A percentile compares a stretch with the other conserved stretches of the same genome.
These are phyloP conservation scores for Talaromyces atroroseus DNA, from an alignment of 2,329 filamentous ascomycete species.

Conservation along the genomic window DNA sequence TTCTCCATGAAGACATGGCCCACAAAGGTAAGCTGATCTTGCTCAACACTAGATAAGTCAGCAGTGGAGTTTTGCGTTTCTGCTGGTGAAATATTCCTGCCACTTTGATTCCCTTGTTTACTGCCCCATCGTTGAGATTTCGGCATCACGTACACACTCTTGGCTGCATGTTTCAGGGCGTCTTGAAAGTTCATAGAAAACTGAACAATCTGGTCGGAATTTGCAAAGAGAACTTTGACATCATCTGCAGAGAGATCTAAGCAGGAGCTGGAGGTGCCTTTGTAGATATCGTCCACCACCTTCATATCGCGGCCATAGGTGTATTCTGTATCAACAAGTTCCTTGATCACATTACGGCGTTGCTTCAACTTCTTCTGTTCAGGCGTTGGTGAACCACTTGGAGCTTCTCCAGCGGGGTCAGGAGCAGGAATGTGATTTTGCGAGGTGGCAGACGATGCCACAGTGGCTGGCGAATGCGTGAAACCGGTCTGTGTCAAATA, in stretches of 20 bases:
- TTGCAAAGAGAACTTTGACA: conserved; percentile 84
- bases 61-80: conserved; percentile 23
- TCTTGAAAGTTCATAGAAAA: conserved; percentile 78
- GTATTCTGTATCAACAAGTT: conserved; percentile 87
- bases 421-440: conserved; percentile 28
- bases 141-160: conserved; percentile 69
- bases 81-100: conserved; percentile 26
- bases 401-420: conserved; percentile 18
- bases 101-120: conserved; percentile 45
- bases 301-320: conserved; percentile 93
- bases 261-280: conserved; percentile 79
- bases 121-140: conserved; percentile 50
- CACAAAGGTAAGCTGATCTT: conserved; percentile 54
- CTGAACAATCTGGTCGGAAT: conserved; percentile 81
- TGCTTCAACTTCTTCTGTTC: conserved; percentile 60
- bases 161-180: conserved; percentile 72
- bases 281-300: conserved; percentile 96
- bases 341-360: conserved; percentile 79
- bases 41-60: conserved; percentile 46
- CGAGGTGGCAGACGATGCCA: conserved; percentile 35
- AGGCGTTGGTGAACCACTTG: conserved; percentile 29
- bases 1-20: conserved; percentile 55
- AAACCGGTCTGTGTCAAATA: conserved; percentile 27
- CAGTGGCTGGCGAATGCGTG: conserved; percentile 26
- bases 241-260: conserved; percentile 76